Evolutionary conservation across 805 yeast genomes (phyloP).

Genomic region (Hanseniaspora mollemarum): DNA sequence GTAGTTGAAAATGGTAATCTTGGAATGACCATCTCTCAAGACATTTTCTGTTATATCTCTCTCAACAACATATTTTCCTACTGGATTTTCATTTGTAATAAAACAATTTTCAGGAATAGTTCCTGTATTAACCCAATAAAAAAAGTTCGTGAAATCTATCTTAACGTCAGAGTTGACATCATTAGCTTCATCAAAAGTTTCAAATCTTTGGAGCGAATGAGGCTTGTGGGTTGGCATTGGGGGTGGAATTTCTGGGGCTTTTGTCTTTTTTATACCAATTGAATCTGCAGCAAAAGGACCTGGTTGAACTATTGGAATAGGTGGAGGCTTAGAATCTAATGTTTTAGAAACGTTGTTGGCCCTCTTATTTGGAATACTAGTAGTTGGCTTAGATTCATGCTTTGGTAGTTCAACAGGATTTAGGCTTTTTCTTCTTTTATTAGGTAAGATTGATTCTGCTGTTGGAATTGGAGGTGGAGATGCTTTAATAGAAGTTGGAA

Average conservation of each 20-base stretch:
- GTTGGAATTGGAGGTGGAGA: no score
- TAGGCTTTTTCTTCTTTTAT: constrained; percentile 7
- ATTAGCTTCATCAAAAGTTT: neutral
- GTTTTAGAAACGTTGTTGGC: neutral
- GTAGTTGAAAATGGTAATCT: constrained; percentile 40
- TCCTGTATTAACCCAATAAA: neutral
- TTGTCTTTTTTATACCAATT: neutral
- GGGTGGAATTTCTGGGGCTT: constrained; percentile 17
- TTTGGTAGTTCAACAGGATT: neutral
- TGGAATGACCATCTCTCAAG: neutral
- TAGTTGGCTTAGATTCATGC: neutral
- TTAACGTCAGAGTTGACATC: neutral
- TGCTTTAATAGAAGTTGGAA: constrained; percentile 17
- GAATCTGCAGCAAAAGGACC: neutral
- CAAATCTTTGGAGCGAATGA: neutral
- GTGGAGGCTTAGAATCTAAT: constrained; percentile 19
- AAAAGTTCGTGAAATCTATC: neutral
- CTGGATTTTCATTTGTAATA: neutral
- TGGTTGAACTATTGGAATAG: constrained; percentile 2
- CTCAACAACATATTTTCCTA: constrained; percentile 39
- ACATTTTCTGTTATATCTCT: constrained; percentile 34
- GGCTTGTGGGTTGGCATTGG: constrained; percentile 15
- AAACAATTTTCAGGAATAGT: constrained; percentile 1
- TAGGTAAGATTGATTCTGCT: no score
- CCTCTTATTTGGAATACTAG: neutral